Evolutionary conservation across 177 flowering plant genomes (phyloP), one percentile per base, ranked within the genome.

Genomic region (Vitis hybrid): DNA sequence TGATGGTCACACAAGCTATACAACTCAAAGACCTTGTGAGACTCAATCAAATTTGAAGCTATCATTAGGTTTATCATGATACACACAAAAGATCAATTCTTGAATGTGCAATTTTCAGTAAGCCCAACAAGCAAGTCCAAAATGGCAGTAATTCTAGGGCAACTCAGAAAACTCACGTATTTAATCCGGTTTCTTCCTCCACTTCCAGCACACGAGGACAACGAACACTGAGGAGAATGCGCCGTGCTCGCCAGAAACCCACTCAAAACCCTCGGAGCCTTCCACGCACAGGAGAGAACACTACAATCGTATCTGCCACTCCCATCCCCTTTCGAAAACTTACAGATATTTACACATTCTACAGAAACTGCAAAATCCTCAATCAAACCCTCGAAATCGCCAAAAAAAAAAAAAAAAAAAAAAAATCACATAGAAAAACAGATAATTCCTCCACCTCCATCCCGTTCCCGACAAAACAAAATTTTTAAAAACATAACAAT

Each of bases 171-270:
- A 80, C 90, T 82, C 77, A 91, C 98, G 74, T 66, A 79, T 71
- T 71, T 79, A 16, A 71, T 16, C 14, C 71, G 73, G 65, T 61
- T 76, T 63, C 82, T 76, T 68, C 87, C 77, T 15, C 83, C 76
- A 64, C 22, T 54, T 53, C 67, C 66, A 11, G 78, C 73, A 50
- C 48, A 62, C 29, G 73, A 70, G 7, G 52, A 77, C 10, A 80
- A 75, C 3, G 80, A 78, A 73, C 80, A 77, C 50, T 82, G 88
- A 39, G 81, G 59, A 34, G 90, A 69, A 73, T 87, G 88, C 9
- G 98, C 77, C 1, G 99, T 93, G 81, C 88, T 91, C 0, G 98
- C 98, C 7, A 95, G 86, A 66, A 87, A 87, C 16, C 99, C 98
- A 58, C 90, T 89, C 79, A 93, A 66, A 9, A 73, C 93, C 70